Evolutionary conservation across 2,329 filamentous ascomycete species (phyloP).

Genomic region (Apiospora hydei): DNA sequence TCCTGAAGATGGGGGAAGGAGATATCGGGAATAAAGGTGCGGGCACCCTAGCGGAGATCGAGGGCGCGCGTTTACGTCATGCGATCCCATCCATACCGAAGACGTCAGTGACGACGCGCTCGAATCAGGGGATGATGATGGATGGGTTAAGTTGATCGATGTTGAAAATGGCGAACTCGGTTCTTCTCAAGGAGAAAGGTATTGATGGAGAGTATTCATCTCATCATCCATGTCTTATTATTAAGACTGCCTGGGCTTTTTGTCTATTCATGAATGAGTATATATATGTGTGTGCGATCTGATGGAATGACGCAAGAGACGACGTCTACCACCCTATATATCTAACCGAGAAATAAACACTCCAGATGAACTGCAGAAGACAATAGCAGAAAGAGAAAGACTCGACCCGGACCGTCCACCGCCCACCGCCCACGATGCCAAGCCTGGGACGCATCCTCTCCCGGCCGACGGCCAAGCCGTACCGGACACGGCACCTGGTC

Average conservation of each 20-base stretch:
- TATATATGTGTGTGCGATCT: not conserved
- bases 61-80: not conserved
- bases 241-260: not conserved
- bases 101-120: constrained; percentile 1
- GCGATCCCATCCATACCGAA: not conserved
- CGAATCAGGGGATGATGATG: not conserved
- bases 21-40: constrained; percentile 9
- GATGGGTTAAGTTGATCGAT: not conserved
- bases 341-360: too few relatives aligned
- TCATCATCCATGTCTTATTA: not conserved
- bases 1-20: not conserved
- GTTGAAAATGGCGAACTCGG: not conserved
- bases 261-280: not conserved
- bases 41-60: not conserved
- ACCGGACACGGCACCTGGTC: constrained; percentile 49
- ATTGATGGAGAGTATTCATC: not conserved
- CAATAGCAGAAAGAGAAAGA: not conserved
- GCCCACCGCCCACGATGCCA: constrained; percentile 43
- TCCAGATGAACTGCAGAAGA: not conserved
- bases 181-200: not conserved
- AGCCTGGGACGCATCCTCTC: constrained; percentile 54
- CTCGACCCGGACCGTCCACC: not conserved
- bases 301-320: not conserved
- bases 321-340: not conserved
- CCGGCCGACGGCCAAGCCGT: constrained; percentile 60